Base-by-base conservation (phyloP, 768 basidiomycete genomes). In the Suillus subaureus region DNA sequence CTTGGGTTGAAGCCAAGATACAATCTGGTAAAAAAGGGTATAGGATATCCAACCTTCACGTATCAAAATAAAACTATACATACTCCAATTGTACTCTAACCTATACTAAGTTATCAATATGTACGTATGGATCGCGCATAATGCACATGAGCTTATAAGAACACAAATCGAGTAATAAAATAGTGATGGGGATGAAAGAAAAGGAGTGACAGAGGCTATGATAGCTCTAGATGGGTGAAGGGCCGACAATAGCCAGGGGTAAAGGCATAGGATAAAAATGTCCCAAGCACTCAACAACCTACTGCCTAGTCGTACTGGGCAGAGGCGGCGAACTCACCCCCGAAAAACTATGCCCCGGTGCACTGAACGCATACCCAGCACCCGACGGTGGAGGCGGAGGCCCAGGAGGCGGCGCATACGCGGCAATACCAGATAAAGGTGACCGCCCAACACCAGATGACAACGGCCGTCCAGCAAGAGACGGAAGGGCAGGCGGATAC, bases 261-360 rank as follows among this genome's bases (percentile, higher is more conserved):
- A 15, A 49, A 13, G 47, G 23, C 47, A 2, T 1, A n/a, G 43
- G 28, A 18, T 18, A 52, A 31, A 28, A 31, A n/a, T 57, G 23
- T 55, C 55, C 21, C 21, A 56, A 23, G 15, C 35, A 37, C 55
- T 15, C 35, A 1, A 21, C 37, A 37, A 23, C 23, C n/a, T 57
- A 57, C 23, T 57, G 56, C 35, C 56, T 37, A 23, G 55, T n/a
- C 7, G 35, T 11, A 33, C 18, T 33, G 26, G 69, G 45, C 11
- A 40, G 64, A 37, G 51, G 61, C 21, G 40, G 49, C 33, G 66
- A 63, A 31, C 35, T 43, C 4, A 12, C 18, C 26, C 28, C 63
- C 56, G 66, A 60, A 61, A 71, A 77, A 39, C 74, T 71, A 61
- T 74, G 70, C 15, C 67, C 71, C 18, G 73, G 71, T 2, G 72